Evolutionary conservation across 23 red algal genomes (phyloP), one percentile per base, ranked within the genome.

Genomic region (Pyropia haitanensis): DNA sequence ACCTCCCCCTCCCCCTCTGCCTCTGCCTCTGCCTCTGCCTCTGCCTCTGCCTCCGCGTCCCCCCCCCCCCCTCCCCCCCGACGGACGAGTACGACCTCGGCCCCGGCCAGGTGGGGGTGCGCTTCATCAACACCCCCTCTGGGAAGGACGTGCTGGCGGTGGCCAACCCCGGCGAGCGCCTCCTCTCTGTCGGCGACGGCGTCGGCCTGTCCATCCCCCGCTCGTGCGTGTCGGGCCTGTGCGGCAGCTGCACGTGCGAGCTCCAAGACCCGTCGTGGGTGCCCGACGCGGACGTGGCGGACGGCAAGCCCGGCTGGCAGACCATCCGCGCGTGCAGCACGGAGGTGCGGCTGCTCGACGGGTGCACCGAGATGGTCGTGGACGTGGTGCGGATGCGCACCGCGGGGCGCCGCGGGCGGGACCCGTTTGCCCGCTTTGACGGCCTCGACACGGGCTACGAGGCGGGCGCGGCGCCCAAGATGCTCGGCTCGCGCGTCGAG

Each of bases 111-210:
- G n/a, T n/a, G n/a, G n/a, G n/a, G 56, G 92, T 96, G 21, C 85
- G 92, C 28, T 96, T 96, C 67, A 89, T 90, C 63, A 96, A 96
- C 67, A 82, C 84, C 8, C 92, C 92, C 14, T 67, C 63, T 30
- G 86, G 86, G 33, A 2, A 68, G 12, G 72, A 85, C 16, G 64
- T 90, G 20, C 44, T 85, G 21, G 79, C 83, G 48, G 73, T 71
- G 31, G 86, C 85, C 4, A 49, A 56, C 18, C 62, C 78, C 48
- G 87, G 74, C 44, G 75, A 84, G 20, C 78, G 60, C 53, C 65
- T 96, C 14, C 61, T 96, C 22, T 21, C 39, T 31, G 85, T 96
- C 28, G 84, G 65, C 49, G 92, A 96, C 52, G 53, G 51, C 7
- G 83, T 89, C 17, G 79, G 77, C 70, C 14, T 96, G 4, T 55